Evolutionary conservation across 768 basidiomycete species (phyloP).

Genomic region (Tephrocybe sp.): DNA sequence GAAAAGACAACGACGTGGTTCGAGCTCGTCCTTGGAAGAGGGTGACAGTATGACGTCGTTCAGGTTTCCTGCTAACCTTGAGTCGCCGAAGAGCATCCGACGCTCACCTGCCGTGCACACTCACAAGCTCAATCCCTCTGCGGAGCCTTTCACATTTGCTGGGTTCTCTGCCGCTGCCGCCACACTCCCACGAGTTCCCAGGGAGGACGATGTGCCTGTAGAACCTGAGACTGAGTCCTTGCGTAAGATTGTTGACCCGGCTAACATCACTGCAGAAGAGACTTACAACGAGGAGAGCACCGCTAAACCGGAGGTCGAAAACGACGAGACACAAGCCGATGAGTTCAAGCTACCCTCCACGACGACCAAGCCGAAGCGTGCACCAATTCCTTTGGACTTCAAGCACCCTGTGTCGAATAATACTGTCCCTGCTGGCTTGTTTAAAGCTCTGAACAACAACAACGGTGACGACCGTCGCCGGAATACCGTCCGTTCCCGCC

Average conservation of each 20-base stretch:
- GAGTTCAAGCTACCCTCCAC: conserved; percentile 27
- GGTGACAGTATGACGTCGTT: conserved; percentile 73
- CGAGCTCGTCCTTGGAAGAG: conserved; percentile 45
- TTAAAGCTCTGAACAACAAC: conserved; percentile 72
- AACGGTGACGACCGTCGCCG: conserved; percentile 66
- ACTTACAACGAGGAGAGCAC: conserved; percentile 35
- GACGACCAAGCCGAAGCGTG: conserved; percentile 48
- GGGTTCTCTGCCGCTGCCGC: conserved; percentile 53
- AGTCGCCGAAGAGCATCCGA: conserved; percentile 50
- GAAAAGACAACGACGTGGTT: conserved; percentile 69
- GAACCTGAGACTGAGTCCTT: not conserved
- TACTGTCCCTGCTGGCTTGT: conserved; percentile 82
- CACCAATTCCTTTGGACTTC: conserved; percentile 80
- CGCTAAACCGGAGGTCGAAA: conserved; percentile 26
- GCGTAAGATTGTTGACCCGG: conserved; percentile 4
- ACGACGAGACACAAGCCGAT: conserved; percentile 23
- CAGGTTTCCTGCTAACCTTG: conserved; percentile 63
- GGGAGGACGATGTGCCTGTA: conserved; percentile 17
- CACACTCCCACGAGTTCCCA: conserved; percentile 29
- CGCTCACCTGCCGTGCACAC: conserved; percentile 29
- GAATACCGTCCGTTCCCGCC: conserved; percentile 70
- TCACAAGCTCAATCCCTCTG: conserved; percentile 40
- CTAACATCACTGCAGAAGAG: conserved; percentile 19
- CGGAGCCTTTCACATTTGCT: conserved; percentile 68
- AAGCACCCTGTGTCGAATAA: conserved; percentile 54